Evolutionary conservation across 352 stramenopile species (phyloP).

Genomic region (Elongisporangium senticosum): DNA sequence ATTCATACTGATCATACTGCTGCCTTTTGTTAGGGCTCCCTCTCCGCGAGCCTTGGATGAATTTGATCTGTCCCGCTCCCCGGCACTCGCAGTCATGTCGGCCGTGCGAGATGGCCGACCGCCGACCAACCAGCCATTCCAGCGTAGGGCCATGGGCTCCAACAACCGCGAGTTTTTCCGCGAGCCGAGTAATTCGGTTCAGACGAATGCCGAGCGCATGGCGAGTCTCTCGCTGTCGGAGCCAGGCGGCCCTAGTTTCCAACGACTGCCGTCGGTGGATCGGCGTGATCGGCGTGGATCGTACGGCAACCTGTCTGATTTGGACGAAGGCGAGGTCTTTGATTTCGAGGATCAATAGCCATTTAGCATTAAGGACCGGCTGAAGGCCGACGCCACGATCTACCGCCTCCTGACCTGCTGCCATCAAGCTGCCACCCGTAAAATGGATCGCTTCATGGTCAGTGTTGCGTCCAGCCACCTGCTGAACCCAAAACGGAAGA

Average conservation of each 20-base stretch:
- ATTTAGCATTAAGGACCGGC: neutral
- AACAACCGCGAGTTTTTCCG: conserved; percentile 2
- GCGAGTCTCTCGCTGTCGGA: neutral
- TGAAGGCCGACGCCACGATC: neutral
- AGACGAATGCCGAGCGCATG: conserved; percentile 12
- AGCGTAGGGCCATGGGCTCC: conserved; percentile 20
- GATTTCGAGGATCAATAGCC: conserved; percentile 69
- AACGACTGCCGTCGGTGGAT: conserved; percentile 17
- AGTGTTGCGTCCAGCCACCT: neutral
- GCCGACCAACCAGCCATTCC: conserved; percentile 16
- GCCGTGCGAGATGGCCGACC: conserved; percentile 37
- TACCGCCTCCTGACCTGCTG: neutral
- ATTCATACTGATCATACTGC: neutral
- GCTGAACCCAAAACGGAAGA: neutral
- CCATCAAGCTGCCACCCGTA: neutral
- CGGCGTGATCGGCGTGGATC: conserved; percentile 39
- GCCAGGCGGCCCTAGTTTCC: conserved; percentile 14
- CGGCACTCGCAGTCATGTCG: conserved; percentile 61
- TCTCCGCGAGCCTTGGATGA: conserved; percentile 39
- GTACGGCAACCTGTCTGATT: conserved; percentile 42
- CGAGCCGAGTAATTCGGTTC: conserved; percentile 22
- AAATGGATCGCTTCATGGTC: neutral
- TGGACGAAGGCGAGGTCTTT: conserved; percentile 58
- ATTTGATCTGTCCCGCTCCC: conserved; percentile 68
- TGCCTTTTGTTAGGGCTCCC: conserved; percentile 1